Evolutionary conservation across 179 eudicot genomes (phyloP).

Genomic region (Sideroxylon spinosum): DNA sequence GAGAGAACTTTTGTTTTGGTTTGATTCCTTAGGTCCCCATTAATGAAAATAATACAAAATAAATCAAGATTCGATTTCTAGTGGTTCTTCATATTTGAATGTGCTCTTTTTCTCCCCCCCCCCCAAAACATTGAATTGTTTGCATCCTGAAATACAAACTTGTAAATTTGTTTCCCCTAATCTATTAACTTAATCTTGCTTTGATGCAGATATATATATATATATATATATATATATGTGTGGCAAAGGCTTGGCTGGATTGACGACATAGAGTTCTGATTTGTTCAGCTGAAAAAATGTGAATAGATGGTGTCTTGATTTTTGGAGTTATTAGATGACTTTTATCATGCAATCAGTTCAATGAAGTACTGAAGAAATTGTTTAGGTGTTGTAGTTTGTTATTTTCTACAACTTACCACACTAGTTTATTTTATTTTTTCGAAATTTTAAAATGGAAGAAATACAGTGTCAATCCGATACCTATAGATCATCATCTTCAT

Average conservation of each 20-base stretch:
- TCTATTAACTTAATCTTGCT: neutral
- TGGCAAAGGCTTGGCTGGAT: neutral
- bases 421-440: neutral
- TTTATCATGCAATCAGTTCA: neutral
- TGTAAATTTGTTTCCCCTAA: neutral
- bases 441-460: slow-evolving; percentile 64
- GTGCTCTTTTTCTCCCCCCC: neutral
- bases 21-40: neutral
- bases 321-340: neutral
- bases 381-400: neutral
- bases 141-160: neutral
- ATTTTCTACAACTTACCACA: neutral
- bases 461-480: slow-evolving; percentile 85
- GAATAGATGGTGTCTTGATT: neutral
- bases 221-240: neutral
- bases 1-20: neutral
- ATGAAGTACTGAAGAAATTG: neutral
- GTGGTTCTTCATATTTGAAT: neutral
- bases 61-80: neutral
- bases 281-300: slow-evolving; percentile 1
- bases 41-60: neutral
- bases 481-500: slow-evolving; percentile 94
- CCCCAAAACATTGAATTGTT: neutral
- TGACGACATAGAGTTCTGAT: neutral
- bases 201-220: slow-evolving; percentile 11